phyloP scores from a whole-genome alignment of 768 basidiomycete genomes.

The Lactifluus volemus region DNA sequence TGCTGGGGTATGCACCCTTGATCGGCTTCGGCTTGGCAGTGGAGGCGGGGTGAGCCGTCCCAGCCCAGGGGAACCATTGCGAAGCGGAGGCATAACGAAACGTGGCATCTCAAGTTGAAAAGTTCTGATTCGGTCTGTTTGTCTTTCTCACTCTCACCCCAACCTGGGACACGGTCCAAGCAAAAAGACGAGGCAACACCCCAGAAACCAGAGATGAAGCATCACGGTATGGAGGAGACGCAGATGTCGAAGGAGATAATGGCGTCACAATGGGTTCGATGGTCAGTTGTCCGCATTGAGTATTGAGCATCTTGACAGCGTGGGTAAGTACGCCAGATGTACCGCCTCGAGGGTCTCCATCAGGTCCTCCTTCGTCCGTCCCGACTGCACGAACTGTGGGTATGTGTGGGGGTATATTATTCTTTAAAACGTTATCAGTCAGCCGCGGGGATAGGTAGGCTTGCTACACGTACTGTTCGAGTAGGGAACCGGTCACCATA shows the following conservation, averaged over 20 bases:
- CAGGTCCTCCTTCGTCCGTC: conserved; percentile 58
- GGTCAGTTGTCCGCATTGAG: conserved; percentile 77
- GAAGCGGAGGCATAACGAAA: conserved; percentile 19
- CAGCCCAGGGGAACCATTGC: background rate
- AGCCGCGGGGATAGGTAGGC: background rate
- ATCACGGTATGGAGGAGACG: conserved; percentile 26
- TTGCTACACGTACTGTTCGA: conserved; percentile 60
- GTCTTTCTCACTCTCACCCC: conserved; percentile 35
- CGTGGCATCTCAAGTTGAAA: conserved; percentile 10
- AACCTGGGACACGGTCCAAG: conserved; percentile 40
- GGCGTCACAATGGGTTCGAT: conserved; percentile 75
- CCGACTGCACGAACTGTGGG: conserved; percentile 54
- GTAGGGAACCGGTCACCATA: conserved; percentile 76
- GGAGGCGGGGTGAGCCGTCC: conserved; percentile 15
- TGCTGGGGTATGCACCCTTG: background rate
- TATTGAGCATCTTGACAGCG: conserved; percentile 85
- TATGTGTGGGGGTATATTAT: conserved; percentile 89
- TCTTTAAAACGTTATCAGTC: conserved; percentile 22
- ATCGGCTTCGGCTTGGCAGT: conserved; percentile 14
- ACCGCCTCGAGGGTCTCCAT: conserved; percentile 72
- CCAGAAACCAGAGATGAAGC: conserved; percentile 42
- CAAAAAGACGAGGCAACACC: conserved; percentile 57
- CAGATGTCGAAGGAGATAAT: conserved; percentile 27
- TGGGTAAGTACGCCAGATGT: conserved; percentile 76
- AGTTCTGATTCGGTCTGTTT: conserved; percentile 27